Percentiles rank a stretch among this genome's conserved stretches.
These are phyloP conservation scores for Serpula lacrymans DNA, from an alignment of 768 basidiomycete genomes.

Conservation along the genomic window DNA sequence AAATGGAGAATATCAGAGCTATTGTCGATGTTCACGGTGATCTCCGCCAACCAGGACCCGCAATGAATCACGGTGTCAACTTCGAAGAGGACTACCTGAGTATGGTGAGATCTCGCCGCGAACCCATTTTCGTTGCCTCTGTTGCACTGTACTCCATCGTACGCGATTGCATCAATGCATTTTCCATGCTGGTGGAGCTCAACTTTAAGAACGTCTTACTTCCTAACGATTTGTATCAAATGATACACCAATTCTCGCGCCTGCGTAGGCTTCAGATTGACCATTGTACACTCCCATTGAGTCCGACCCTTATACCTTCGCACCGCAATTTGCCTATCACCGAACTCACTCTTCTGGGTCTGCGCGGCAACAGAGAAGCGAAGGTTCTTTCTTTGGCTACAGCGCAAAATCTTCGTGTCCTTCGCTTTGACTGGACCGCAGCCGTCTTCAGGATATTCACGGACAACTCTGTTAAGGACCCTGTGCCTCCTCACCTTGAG, in stretches of 20 bases:
- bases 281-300: constrained; percentile 30
- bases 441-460: constrained; percentile 33
- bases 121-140: too few species aligned
- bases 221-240: constrained; percentile 29
- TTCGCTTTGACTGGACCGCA: constrained; percentile 43
- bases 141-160: too few species aligned
- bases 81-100: too few species aligned
- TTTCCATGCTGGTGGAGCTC: constrained; percentile 35
- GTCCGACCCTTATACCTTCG: constrained; percentile 12
- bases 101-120: too few species aligned
- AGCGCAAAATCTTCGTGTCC: constrained; percentile 32
- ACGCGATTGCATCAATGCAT: constrained; percentile 18
- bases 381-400: constrained; percentile 31
- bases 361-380: constrained; percentile 26
- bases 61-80: too few species aligned
- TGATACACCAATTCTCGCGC: constrained; percentile 34
- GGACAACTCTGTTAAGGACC: constrained; percentile 5
- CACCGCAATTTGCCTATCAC: constrained; percentile 38
- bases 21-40: constrained; percentile 16
- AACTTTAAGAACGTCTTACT: constrained; percentile 35
- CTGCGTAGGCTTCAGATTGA: constrained; percentile 40
- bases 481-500: constrained; percentile 21
- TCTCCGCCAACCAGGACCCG: too few species aligned
- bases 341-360: constrained; percentile 36
- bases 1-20: constrained; percentile 24